These are phyloP conservation scores for Pisolithus orientalis DNA, from an alignment of 768 basidiomycete species.

Conservation along the genomic window DNA sequence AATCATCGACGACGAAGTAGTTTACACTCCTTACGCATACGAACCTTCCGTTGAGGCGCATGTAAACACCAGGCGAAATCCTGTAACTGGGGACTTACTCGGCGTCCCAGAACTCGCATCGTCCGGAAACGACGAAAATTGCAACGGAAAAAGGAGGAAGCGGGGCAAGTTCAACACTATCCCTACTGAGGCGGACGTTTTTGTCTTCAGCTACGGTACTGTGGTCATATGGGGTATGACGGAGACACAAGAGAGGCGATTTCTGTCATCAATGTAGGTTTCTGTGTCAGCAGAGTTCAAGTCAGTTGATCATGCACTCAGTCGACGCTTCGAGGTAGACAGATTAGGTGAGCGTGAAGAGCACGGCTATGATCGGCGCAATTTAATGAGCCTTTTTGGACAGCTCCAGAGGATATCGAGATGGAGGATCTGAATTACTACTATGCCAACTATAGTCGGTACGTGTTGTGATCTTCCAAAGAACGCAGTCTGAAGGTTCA, in stretches of 20 bases:
- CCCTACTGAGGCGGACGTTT: constrained; percentile 77
- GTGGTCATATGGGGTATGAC: constrained; percentile 99
- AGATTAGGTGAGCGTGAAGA: constrained; percentile 54
- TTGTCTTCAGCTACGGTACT: constrained; percentile 90
- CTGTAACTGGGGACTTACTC: constrained; percentile 61
- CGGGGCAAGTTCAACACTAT: constrained; percentile 63
- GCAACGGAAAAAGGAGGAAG: constrained; percentile 38
- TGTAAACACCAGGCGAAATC: constrained; percentile 19
- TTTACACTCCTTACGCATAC: constrained; percentile 89
- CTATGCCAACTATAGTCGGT: constrained; percentile 95
- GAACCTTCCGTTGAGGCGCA: constrained; percentile 38
- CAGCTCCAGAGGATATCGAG: constrained; percentile 83
- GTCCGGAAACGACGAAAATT: constrained; percentile 29
- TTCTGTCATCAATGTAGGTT: constrained; percentile 83
- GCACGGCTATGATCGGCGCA: neutral
- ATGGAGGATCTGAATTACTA: constrained; percentile 98
- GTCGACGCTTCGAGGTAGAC: constrained; percentile 92
- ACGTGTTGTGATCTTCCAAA: constrained; percentile 18
- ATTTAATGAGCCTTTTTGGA: neutral
- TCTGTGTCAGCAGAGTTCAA: neutral
- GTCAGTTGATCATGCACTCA: constrained; percentile 25
- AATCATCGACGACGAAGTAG: constrained; percentile 88
- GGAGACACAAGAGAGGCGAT: constrained; percentile 84
- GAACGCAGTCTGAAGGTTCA: constrained; percentile 17
- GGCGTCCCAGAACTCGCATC: constrained; percentile 55